Conservation (phyloP, 1,139 yeast genomes). For the Taiozyma onychis region DNA sequence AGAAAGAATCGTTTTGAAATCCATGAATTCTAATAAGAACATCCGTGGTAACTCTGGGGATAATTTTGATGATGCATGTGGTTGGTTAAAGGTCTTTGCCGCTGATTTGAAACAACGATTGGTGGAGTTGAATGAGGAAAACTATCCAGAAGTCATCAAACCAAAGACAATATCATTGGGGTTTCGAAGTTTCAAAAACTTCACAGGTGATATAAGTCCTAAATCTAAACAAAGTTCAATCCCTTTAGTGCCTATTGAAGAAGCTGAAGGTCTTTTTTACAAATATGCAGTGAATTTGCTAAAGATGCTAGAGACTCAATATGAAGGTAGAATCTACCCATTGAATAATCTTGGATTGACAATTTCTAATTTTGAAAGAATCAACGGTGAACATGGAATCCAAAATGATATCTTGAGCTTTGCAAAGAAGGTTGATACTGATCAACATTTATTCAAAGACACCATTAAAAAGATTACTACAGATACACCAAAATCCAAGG, state of each 20-base stretch:
- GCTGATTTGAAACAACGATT: conserved; percentile 74
- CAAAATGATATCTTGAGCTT: conserved; percentile 15
- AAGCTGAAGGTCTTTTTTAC: conserved; percentile 33
- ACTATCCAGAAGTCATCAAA: conserved; percentile 25
- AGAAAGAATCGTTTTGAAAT: conserved; percentile 59
- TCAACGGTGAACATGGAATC: conserved; percentile 24
- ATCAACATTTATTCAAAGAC: conserved; percentile 6
- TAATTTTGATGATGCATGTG: conserved; percentile 51
- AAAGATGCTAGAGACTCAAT: conserved; percentile 34
- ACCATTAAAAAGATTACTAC: conserved; percentile 4
- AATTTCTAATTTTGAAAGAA: conserved; percentile 47
- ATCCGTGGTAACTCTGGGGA: conserved; percentile 55
- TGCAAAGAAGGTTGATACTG: conserved; percentile 9
- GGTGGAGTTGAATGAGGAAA: conserved; percentile 71
- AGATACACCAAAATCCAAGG: conserved; percentile 1
- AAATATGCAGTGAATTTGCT: conserved; percentile 35
- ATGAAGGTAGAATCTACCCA: conserved; percentile 36
- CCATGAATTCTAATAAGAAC: conserved; percentile 87
- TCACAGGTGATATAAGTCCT: conserved; percentile 6
- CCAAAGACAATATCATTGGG: conserved; percentile 49
- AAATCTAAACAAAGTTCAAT: conserved; percentile 44
- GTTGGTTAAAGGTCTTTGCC: conserved; percentile 80
- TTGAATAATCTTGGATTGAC: conserved; percentile 44
- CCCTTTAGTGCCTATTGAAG: conserved; percentile 29
- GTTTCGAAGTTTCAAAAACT: conserved; percentile 15